Evolutionary conservation across 441 rosid species (phyloP).

Genomic region (Dalechampia spathulata): DNA sequence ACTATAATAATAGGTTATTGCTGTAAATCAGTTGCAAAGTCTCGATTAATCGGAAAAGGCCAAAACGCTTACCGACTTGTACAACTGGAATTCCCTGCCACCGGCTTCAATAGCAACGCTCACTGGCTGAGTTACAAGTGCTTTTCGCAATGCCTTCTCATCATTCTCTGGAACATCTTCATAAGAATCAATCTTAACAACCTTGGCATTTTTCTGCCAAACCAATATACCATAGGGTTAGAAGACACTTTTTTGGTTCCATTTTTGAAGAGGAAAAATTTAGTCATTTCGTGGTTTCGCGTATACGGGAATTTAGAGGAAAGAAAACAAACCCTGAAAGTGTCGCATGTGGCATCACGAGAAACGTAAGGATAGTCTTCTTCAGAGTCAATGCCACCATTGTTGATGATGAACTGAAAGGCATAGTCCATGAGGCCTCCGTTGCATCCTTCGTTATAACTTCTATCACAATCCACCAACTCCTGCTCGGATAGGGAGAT

Average conservation of each 20-base stretch:
- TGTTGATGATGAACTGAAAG: slow-evolving; percentile 70
- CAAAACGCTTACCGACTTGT: slow-evolving; percentile 60
- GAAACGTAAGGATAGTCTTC: slow-evolving; percentile 71
- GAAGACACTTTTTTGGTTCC: not conserved
- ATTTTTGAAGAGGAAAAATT: too few species aligned
- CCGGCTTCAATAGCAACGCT: slow-evolving; percentile 81
- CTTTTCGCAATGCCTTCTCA: slow-evolving; percentile 59
- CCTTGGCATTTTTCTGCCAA: slow-evolving; percentile 69
- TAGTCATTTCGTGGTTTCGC: not conserved
- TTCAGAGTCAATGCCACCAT: slow-evolving; percentile 81
- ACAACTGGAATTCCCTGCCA: slow-evolving; percentile 75
- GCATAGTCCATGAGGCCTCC: slow-evolving; percentile 95
- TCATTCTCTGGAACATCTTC: slow-evolving; percentile 61
- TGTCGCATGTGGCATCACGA: slow-evolving; percentile 51
- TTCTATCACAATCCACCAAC: slow-evolving; percentile 75
- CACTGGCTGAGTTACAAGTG: slow-evolving; percentile 69
- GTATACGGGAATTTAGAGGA: not conserved
- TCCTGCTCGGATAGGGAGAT: slow-evolving; percentile 82
- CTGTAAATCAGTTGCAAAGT: too few species aligned
- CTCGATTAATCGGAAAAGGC: too few species aligned
- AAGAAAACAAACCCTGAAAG: slow-evolving; percentile 44
- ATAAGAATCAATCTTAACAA: slow-evolving; percentile 55
- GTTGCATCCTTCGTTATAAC: slow-evolving; percentile 72
- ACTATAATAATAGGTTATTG: too few species aligned
- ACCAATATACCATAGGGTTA: not conserved